Evolutionary conservation across 2,329 filamentous ascomycete species (phyloP).

Genomic region (Dactylellina leptospora): DNA sequence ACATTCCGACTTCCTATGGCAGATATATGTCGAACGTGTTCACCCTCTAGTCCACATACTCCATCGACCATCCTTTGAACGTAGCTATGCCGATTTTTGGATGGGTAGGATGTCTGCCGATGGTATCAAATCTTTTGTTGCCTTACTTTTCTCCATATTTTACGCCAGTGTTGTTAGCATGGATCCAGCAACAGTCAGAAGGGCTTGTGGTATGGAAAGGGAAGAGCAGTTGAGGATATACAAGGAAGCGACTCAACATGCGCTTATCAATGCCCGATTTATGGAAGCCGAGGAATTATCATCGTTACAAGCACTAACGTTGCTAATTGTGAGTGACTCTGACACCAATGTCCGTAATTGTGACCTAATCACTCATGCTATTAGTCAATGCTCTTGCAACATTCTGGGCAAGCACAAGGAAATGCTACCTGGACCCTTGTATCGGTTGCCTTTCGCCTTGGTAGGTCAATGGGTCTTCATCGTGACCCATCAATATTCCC

Average conservation of each 20-base stretch:
- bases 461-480: constrained; percentile 49
- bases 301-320: constrained; percentile 40
- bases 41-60: constrained; percentile 44
- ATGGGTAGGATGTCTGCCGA: constrained; percentile 26
- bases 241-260: constrained; percentile 45
- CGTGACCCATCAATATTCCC: constrained; percentile 49
- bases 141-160: constrained; percentile 42
- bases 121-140: constrained; percentile 42
- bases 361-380: background rate
- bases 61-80: constrained; percentile 38
- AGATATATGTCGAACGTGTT: constrained; percentile 40
- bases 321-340: constrained; percentile 43
- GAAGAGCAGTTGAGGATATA: constrained; percentile 44
- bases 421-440: constrained; percentile 46
- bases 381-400: constrained; percentile 44
- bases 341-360: background rate
- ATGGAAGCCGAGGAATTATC: constrained; percentile 50
- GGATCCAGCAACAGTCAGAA: constrained; percentile 40
- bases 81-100: constrained; percentile 42
- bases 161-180: constrained; percentile 40
- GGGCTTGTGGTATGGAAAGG: constrained; percentile 42
- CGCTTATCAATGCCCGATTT: constrained; percentile 44
- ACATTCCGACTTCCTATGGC: constrained; percentile 48
- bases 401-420: constrained; percentile 35
- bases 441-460: constrained; percentile 44